Percentiles rank a stretch among this genome's conserved stretches.
phyloP scores from a whole-genome alignment of 2,329 filamentous ascomycete species.

The Fusarium humuli region DNA sequence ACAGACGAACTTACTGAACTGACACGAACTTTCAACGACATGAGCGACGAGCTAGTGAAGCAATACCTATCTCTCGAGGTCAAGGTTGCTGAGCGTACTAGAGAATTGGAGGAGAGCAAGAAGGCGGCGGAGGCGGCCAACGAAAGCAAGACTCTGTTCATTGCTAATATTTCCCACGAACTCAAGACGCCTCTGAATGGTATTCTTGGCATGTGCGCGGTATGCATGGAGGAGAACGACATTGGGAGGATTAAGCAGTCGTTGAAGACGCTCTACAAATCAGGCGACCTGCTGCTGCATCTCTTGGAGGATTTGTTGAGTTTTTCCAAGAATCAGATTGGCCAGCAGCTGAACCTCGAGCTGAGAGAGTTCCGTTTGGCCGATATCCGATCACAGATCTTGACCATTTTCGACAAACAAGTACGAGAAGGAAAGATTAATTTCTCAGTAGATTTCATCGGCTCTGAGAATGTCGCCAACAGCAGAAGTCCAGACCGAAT shows the following conservation, averaged over 20 bases:
- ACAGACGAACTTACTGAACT: constrained; percentile 89
- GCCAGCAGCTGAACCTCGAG: constrained; percentile 83
- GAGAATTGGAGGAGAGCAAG: constrained; percentile 88
- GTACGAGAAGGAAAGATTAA: constrained; percentile 82
- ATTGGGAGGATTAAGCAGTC: constrained; percentile 81
- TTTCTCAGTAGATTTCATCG: constrained; percentile 77
- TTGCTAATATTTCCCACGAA: constrained; percentile 90
- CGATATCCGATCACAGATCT: constrained; percentile 85
- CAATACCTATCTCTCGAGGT: constrained; percentile 89
- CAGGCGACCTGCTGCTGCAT: constrained; percentile 80
- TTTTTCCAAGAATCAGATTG: constrained; percentile 95
- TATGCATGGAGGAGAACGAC: constrained; percentile 93
- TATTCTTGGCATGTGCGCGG: constrained; percentile 92
- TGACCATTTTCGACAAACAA: constrained; percentile 91
- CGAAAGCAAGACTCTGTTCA: constrained; percentile 96
- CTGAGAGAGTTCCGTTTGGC: constrained; percentile 86
- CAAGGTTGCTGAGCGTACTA: constrained; percentile 83
- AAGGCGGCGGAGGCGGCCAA: constrained; percentile 94
- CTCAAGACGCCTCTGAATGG: constrained; percentile 96
- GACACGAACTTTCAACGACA: constrained; percentile 88
- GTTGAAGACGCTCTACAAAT: constrained; percentile 84
- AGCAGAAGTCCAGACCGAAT: constrained; percentile 50
- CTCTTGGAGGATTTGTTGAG: constrained; percentile 89
- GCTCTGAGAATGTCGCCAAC: constrained; percentile 42
- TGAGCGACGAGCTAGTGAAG: constrained; percentile 89